phyloP scores from a whole-genome alignment of 768 basidiomycete species.

The Amanita exitialis region DNA sequence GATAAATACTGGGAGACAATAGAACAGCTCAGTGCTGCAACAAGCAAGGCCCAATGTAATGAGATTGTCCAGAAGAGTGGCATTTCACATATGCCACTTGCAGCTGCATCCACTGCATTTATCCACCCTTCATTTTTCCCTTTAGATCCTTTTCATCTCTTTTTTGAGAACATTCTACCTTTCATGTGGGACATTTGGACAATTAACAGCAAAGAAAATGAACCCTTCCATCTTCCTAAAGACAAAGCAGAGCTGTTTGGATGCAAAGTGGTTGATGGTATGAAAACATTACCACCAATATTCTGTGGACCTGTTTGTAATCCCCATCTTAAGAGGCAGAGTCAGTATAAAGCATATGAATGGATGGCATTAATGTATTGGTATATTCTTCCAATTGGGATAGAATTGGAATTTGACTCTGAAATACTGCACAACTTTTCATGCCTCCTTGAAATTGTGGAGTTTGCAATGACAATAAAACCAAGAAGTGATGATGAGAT shows the following conservation, averaged over 20 bases:
- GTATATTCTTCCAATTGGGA: slow-evolving; percentile 23
- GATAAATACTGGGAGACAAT: slow-evolving; percentile 17
- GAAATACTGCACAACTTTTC: slow-evolving; percentile 18
- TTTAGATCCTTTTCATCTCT: slow-evolving; percentile 25
- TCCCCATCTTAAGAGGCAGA: slow-evolving; percentile 21
- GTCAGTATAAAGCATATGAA: slow-evolving; percentile 25
- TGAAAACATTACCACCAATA: slow-evolving; percentile 19
- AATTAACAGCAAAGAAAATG: slow-evolving; percentile 8
- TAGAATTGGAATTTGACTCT: slow-evolving; percentile 18
- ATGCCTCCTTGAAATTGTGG: slow-evolving; percentile 14
- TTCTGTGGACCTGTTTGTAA: slow-evolving; percentile 21
- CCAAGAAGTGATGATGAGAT: slow-evolving; percentile 10
- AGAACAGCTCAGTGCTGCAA: slow-evolving; percentile 9
- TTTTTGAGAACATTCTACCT: slow-evolving; percentile 22
- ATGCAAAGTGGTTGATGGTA: slow-evolving; percentile 14
- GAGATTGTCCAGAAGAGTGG: slow-evolving; percentile 15
- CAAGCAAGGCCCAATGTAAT: slow-evolving; percentile 7
- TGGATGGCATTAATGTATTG: slow-evolving; percentile 26
- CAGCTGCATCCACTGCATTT: slow-evolving; percentile 20
- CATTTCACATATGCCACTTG: slow-evolving; percentile 17
- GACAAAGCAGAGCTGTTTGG: slow-evolving; percentile 13
- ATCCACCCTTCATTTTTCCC: slow-evolving; percentile 22
- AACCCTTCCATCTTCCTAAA: slow-evolving; percentile 13
- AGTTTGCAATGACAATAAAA: slow-evolving; percentile 20
- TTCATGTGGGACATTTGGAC: slow-evolving; percentile 23